phyloP scores from a whole-genome alignment of 139 green algal genomes.

The Zygnema cylindricum region DNA sequence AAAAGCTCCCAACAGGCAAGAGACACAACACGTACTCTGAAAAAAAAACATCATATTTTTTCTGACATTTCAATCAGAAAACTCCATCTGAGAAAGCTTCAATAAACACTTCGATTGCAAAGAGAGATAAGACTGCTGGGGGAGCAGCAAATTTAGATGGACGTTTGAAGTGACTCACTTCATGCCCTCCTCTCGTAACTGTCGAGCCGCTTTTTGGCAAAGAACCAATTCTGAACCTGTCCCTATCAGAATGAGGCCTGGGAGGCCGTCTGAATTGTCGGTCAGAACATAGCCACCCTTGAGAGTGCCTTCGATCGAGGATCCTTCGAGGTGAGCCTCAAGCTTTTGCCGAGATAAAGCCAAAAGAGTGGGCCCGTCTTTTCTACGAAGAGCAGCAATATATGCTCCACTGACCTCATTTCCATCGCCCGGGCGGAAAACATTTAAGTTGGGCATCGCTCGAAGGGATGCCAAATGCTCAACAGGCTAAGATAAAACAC shows the following conservation, averaged over 20 bases:
- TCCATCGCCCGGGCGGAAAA: slow-evolving; percentile 89
- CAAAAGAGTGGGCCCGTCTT: slow-evolving; percentile 79
- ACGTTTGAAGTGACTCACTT: slow-evolving; percentile 11
- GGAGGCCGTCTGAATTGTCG: slow-evolving; percentile 27
- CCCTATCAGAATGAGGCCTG: slow-evolving; percentile 87
- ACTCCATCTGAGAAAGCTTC: no score
- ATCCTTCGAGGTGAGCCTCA: slow-evolving; percentile 82
- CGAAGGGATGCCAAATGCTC: slow-evolving; percentile 98
- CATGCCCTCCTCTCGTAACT: slow-evolving; percentile 75
- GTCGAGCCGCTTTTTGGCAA: slow-evolving; percentile 80
- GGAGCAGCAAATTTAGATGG: neutral
- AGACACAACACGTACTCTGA: slow-evolving; percentile 87
- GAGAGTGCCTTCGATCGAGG: slow-evolving; percentile 74
- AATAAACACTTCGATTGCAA: no score
- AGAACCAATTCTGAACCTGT: slow-evolving; percentile 93
- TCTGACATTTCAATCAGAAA: no score
- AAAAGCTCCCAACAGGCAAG: slow-evolving; percentile 97
- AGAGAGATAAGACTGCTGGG: neutral
- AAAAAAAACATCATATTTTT: no score
- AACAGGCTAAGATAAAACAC: slow-evolving; percentile 71
- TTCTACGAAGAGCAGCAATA: slow-evolving; percentile 78
- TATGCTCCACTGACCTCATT: slow-evolving; percentile 94
- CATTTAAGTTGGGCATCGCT: slow-evolving; percentile 97
- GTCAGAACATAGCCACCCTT: slow-evolving; percentile 93
- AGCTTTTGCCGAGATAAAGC: slow-evolving; percentile 96